Evolutionary conservation across 2,329 filamentous ascomycete genomes (phyloP), one percentile per base, ranked within the genome.

Genomic region (Trichoderma polysporum): DNA sequence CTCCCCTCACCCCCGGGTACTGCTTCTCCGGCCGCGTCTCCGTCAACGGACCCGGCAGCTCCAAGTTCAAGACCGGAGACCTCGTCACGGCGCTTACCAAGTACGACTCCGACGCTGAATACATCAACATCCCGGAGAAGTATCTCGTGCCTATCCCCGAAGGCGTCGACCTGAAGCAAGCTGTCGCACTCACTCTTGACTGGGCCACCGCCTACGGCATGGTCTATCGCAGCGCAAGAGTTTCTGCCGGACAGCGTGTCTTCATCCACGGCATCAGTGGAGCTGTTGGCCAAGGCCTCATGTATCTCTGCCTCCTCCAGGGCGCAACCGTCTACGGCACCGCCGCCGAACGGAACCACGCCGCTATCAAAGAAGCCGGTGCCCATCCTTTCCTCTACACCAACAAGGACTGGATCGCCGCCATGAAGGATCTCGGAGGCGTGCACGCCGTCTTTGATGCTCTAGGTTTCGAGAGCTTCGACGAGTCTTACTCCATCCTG

Each of bases 231-330:
- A 70, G 69, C 2, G 81, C 80, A 3, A 76, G 79, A 35, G 80
- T 85, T 1, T 57, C 73, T 1, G 73, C 75, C 31, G 82, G 82
- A 33, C 77, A 83, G 64, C 78, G 79, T 25, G 82, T 85, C 52
- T 85, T 85, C 70, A 73, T 85, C 19, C 83, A 85, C 71, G 82
- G 83, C 39, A 73, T 84, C 27, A 84, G 81, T 68, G 83, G 83
- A 33, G 82, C 83, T 8, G 82, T 85, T 1, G 83, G 83, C 19
- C 79, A 76, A 62, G 82, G 78, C 0, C 47, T 79, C 25, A 77
- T 81, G 74, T 76, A 73, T 1, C 74, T 85, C 3, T 79, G 79
- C 69, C 76, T 78, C 58, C 72, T 80, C 4, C 74, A 77, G 53
- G 83, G 83, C 25, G 83, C 83, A 25, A 75, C 76, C 19, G 78